These are phyloP conservation scores for Solanum pinnatisectum DNA, from an alignment of 257 asterid species.

Conservation along the genomic window DNA sequence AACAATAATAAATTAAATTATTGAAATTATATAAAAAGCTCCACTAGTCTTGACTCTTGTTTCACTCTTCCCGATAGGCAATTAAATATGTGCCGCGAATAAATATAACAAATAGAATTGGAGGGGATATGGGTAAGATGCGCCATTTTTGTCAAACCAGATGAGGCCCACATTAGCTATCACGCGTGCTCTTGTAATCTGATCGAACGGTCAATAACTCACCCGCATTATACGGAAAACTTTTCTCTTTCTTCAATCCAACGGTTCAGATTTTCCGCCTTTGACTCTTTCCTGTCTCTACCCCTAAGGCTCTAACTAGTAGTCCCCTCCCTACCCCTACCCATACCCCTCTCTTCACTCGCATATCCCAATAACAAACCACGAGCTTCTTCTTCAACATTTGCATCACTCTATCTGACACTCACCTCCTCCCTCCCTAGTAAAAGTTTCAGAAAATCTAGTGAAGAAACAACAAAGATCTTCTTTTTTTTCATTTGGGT, in stretches of 20 bases:
- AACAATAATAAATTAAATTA: neutral
- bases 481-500: neutral
- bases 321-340: neutral
- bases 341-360: neutral
- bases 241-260: constrained; percentile 20
- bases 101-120: too few species aligned
- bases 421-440: neutral
- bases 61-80: neutral
- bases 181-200: constrained; percentile 65
- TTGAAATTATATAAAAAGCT: neutral
- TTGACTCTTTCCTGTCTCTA: constrained; percentile 32
- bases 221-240: constrained; percentile 60
- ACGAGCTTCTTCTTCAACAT: neutral
- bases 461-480: neutral
- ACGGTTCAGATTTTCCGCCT: constrained; percentile 39
- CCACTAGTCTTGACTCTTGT: neutral
- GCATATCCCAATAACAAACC: neutral
- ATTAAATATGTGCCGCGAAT: neutral
- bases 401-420: neutral
- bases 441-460: neutral
- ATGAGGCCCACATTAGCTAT: constrained; percentile 35
- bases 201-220: constrained; percentile 44
- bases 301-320: neutral
- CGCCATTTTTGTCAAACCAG: constrained; percentile 57
- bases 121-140: neutral